Base-by-base conservation (phyloP, 2,329 filamentous ascomycete species). In the Pyrenochaeta sp. region DNA sequence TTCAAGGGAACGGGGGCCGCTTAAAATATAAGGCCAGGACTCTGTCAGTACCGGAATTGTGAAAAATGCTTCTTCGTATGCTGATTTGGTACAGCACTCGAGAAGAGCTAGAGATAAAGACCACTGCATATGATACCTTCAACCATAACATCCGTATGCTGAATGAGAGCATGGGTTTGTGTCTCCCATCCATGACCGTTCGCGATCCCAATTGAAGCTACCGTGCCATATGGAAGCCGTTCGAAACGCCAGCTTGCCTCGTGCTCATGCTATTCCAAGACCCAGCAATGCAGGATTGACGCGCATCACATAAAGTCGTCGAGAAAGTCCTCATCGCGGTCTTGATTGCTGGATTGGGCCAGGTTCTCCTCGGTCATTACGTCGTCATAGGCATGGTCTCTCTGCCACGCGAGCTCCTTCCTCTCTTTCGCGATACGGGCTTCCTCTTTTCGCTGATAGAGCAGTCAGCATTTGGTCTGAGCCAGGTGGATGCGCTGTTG, bases 321-420 rank as follows among this genome's bases (percentile, higher is more conserved):
- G 70, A 91, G 85, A 79, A 91, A 93, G 73, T 91, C 82, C 54
- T 87, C 85, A 58, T 84, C 83, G 12, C 92, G 85, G 69, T 97
- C 87, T 77, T 97, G 91, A 76, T 99, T 99, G 79, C 89, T 97
- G 49, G 87, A 87, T 18, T 76, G 79, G 37, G 87, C 87, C 79
- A 96, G 83, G 66, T 90, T 89, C 52, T 97, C 91, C 48, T 96
- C 92, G 4, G 85, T 87, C 75, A 97, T 92, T 48, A 97, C 77
- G 41, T 97, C 92, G 72, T 98, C 95, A 75, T 99, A 99, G 1
- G 93, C 94, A 78, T 99, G 94, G n/a, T 97, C 92, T 78, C 95
- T 95, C 77, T 96, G 91, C 83, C 88, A 96, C 76, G 96, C 96
- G 78, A 94, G 86, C 77, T 96, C 89, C 76, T 91, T 90, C 61